Conservation (phyloP, 352 stramenopile genomes). For the Phytophthora uliginosa region DNA sequence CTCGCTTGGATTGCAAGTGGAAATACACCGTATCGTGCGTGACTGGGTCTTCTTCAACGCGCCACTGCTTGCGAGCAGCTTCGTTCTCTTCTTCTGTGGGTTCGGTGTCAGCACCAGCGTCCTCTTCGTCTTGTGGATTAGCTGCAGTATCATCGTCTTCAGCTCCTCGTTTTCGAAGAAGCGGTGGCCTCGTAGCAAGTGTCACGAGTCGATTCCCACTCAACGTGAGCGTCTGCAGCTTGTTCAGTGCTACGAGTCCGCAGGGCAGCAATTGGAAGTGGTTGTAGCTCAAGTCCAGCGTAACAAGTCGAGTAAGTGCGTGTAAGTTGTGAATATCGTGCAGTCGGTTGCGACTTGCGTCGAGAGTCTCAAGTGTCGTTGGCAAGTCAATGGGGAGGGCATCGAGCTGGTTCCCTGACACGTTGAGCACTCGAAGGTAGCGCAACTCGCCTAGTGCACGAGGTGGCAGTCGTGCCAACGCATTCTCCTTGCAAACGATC, state of each 20-base stretch:
- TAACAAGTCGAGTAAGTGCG: constrained; percentile 49
- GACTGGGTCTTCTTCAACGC: constrained; percentile 62
- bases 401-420: constrained; percentile 72
- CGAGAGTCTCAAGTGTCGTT: constrained; percentile 40
- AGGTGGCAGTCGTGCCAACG: constrained; percentile 51
- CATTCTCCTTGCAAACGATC: constrained; percentile 76
- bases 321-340: constrained; percentile 59
- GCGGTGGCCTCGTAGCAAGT: constrained; percentile 57
- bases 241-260: constrained; percentile 52
- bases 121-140: constrained; percentile 24
- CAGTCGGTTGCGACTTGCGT: constrained; percentile 66
- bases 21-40: constrained; percentile 65
- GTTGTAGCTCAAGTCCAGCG: constrained; percentile 76
- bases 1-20: constrained; percentile 52
- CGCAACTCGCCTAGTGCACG: constrained; percentile 37
- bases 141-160: constrained; percentile 7
- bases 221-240: constrained; percentile 55
- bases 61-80: constrained; percentile 50
- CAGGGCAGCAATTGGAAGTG: constrained; percentile 65
- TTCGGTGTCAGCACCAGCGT: neutral
- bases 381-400: constrained; percentile 53
- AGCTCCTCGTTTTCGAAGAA: constrained; percentile 14
- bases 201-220: constrained; percentile 74
- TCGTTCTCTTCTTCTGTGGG: constrained; percentile 46
- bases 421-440: constrained; percentile 52